Evolutionary conservation across 495 filamentous ascomycete genomes (phyloP), one percentile per base, ranked within the genome.

Genomic region (Podospora sp.): DNA sequence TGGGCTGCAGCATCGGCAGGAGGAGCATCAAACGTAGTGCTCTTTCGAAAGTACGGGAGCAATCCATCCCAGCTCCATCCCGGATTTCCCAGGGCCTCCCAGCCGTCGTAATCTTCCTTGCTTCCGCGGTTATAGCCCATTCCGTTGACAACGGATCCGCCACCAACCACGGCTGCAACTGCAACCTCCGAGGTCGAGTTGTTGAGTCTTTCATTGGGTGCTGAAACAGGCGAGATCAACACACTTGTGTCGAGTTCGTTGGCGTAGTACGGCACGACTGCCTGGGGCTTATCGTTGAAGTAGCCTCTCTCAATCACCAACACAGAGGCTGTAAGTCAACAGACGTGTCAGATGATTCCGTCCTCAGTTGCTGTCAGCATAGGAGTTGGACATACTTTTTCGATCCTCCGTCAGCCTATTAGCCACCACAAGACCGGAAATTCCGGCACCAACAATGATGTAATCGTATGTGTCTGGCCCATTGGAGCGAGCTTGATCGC

Each of bases 21-120:
- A 1, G 73, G 69, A 21, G 69, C 68, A 5, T 50, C 68, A 36
- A 76, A 73, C 12, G 69, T 71, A 14, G 72, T 83, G 50, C 79
- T 79, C 68, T 83, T 84, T 40, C 80, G 79, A 51, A 85, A 86
- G 68, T 79, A 81, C 0, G 75, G 76, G 27, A 74, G 72, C 29
- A 81, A n/a, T 1, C 70, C 67, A 0, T 87, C 73, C 86, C 86
- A 89, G 24, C 80, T 83, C 88, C 87, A 90, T 7, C 86, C 85
- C 6, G 78, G 73, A 27, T 85, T 85, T 6, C 87, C 87, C n/a
- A 87, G 82, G n/a, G 78, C 77, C 62, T 85, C 84, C 88, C 88
- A 90, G 36, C 81, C 80, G 71, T 90, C 86, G 65, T 87, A 89
- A 53, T 89, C 86, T 5, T 80, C 74, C 60, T 79, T 84, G 52